Percentiles rank a stretch among this genome's conserved stretches.
Conservation (phyloP, 164 flowering plant genomes). For the Vitis amurensis region DNA sequence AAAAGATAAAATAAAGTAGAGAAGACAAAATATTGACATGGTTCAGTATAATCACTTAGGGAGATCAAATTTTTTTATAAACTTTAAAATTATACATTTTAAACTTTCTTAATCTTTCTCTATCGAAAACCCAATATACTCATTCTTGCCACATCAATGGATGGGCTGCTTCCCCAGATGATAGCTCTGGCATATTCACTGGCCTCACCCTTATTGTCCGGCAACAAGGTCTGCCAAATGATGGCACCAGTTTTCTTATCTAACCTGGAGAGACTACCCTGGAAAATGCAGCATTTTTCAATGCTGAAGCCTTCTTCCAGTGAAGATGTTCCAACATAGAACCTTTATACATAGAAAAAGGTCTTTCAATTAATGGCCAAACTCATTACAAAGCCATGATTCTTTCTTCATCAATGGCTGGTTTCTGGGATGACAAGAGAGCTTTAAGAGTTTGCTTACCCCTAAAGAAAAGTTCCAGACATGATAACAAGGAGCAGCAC, state of each 20-base stretch:
- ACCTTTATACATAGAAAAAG: slow-evolving; percentile 5
- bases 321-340: slow-evolving; percentile 36
- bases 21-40: too few species aligned
- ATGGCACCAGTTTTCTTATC: slow-evolving; percentile 27
- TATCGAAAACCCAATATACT: accelerated
- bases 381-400: too few species aligned
- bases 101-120: too few species aligned
- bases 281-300: slow-evolving; percentile 37
- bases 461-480: slow-evolving; percentile 28
- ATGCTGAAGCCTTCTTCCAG: slow-evolving; percentile 20
- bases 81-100: too few species aligned
- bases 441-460: too few species aligned
- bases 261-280: slow-evolving; percentile 39
- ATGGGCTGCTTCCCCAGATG: slow-evolving; percentile 48
- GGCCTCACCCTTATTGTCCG: slow-evolving; percentile 25
- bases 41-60: too few species aligned
- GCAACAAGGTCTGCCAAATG: slow-evolving; percentile 38
- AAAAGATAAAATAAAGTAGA: too few species aligned
- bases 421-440: too few species aligned
- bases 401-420: background rate
- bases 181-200: slow-evolving; percentile 43
- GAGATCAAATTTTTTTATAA: too few species aligned
- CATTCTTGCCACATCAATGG: slow-evolving; percentile 20
- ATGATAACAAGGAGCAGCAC: slow-evolving; percentile 21
- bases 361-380: background rate